Evolutionary conservation across 495 filamentous ascomycete genomes (phyloP).

Genomic region (Cryomyces minteri): DNA sequence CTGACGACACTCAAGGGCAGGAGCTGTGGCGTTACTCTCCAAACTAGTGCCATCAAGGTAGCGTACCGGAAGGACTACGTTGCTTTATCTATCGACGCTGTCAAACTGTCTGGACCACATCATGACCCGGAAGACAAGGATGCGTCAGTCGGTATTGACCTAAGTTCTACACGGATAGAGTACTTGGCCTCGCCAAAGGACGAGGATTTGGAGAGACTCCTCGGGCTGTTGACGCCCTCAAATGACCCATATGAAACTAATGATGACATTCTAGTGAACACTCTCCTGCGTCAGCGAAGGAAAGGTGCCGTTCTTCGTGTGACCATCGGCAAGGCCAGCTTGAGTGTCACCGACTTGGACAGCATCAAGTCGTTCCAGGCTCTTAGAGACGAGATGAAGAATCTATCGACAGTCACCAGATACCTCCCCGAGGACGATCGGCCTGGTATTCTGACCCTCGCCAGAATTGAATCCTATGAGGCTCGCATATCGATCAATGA

Average conservation of each 20-base stretch:
- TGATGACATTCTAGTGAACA: slow-evolving; percentile 91
- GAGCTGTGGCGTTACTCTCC: slow-evolving; percentile 50
- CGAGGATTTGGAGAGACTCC: slow-evolving; percentile 59
- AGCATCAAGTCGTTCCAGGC: slow-evolving; percentile 44
- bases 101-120: slow-evolving; percentile 53
- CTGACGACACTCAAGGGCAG: slow-evolving; percentile 55
- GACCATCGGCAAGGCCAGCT: slow-evolving; percentile 39
- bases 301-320: slow-evolving; percentile 74
- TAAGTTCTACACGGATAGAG: slow-evolving; percentile 52
- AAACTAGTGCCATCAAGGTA: slow-evolving; percentile 64
- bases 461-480: slow-evolving; percentile 26
- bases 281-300: slow-evolving; percentile 68
- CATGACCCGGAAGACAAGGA: slow-evolving; percentile 26
- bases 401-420: slow-evolving; percentile 73
- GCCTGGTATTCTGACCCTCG: slow-evolving; percentile 67
- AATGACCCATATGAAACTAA: slow-evolving; percentile 81
- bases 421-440: slow-evolving; percentile 93
- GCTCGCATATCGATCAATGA: slow-evolving; percentile 32
- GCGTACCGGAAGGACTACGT: slow-evolving; percentile 51
- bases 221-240: slow-evolving; percentile 78
- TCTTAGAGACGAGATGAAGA: slow-evolving; percentile 59
- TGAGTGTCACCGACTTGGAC: slow-evolving; percentile 35
- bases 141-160: slow-evolving; percentile 30
- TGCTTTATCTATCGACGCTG: slow-evolving; percentile 53
- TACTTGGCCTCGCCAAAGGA: slow-evolving; percentile 57